These are phyloP conservation scores for Erysimum cheiri DNA, from an alignment of 441 rosid species.

Conservation along the genomic window DNA sequence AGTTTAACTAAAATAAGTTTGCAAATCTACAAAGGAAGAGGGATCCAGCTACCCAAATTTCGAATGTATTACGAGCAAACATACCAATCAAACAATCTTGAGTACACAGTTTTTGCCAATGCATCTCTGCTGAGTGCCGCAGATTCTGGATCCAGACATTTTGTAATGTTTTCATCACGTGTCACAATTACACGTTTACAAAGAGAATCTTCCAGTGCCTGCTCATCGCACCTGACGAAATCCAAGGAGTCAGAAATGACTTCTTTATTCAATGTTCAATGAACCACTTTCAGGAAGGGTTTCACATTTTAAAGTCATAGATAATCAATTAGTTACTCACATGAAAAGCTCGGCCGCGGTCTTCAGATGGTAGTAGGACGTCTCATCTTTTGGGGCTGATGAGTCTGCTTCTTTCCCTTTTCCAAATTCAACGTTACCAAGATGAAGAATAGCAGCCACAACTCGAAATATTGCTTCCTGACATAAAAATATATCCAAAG, in stretches of 20 bases:
- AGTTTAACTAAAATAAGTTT: constrained; percentile 25
- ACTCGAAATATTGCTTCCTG: constrained; percentile 86
- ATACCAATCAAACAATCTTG: constrained; percentile 88
- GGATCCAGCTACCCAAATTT: constrained; percentile 34
- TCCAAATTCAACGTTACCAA: constrained; percentile 81
- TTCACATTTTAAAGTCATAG: constrained; percentile 33
- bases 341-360: constrained; percentile 85
- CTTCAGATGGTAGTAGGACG: constrained; percentile 71
- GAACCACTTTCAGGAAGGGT: constrained; percentile 25
- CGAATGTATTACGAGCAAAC: constrained; percentile 33
- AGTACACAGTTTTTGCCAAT: constrained; percentile 82
- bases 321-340: constrained; percentile 46
- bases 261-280: constrained; percentile 27
- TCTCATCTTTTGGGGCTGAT: constrained; percentile 82
- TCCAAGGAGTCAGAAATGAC: constrained; percentile 35
- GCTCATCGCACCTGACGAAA: constrained; percentile 71
- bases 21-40: constrained; percentile 30
- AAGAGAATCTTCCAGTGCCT: constrained; percentile 83
- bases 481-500: constrained; percentile 32
- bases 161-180: constrained; percentile 81
- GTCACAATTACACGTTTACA: constrained; percentile 91
- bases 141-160: constrained; percentile 84
- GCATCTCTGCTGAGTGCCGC: constrained; percentile 85
- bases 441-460: constrained; percentile 90
- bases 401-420: constrained; percentile 86